Conservation (phyloP, 441 rosid species). For the Biscutella laevigata region DNA sequence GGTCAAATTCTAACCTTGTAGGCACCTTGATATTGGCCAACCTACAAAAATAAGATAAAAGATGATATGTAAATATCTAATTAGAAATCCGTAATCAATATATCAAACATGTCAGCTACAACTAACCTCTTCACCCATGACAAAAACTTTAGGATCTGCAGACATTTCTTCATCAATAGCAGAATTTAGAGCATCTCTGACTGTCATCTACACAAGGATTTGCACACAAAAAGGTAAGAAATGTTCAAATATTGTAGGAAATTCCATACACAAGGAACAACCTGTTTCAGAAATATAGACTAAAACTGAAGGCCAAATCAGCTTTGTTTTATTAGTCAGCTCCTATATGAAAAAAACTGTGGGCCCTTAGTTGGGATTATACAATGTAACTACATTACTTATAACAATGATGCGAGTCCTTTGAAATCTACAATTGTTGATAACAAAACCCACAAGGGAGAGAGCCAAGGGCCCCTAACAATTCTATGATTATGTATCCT, state of each 20-base stretch:
- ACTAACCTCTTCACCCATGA: constrained; percentile 46
- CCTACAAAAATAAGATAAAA: constrained; percentile 38
- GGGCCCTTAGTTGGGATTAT: background rate
- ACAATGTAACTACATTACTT: background rate
- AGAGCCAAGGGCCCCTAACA: background rate
- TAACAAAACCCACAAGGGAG: background rate
- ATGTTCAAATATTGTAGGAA: background rate
- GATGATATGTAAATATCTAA: background rate
- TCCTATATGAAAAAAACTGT: background rate
- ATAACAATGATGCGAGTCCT: background rate
- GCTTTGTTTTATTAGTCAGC: background rate
- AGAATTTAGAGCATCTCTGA: constrained; percentile 36
- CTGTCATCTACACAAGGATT: constrained; percentile 29
- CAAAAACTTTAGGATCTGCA: constrained; percentile 40
- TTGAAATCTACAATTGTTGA: background rate
- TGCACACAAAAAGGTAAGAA: background rate
- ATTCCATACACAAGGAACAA: background rate
- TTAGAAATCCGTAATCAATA: no score
- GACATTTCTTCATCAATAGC: constrained; percentile 47
- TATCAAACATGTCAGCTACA: constrained; percentile 4
- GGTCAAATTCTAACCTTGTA: constrained; percentile 61
- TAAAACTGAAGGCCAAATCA: background rate
- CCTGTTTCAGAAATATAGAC: background rate
- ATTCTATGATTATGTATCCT: background rate
- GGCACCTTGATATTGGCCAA: constrained; percentile 95